Evolutionary conservation across 495 filamentous ascomycete genomes (phyloP), one percentile per base, ranked within the genome.

Genomic region (Aspergillus hancockii): DNA sequence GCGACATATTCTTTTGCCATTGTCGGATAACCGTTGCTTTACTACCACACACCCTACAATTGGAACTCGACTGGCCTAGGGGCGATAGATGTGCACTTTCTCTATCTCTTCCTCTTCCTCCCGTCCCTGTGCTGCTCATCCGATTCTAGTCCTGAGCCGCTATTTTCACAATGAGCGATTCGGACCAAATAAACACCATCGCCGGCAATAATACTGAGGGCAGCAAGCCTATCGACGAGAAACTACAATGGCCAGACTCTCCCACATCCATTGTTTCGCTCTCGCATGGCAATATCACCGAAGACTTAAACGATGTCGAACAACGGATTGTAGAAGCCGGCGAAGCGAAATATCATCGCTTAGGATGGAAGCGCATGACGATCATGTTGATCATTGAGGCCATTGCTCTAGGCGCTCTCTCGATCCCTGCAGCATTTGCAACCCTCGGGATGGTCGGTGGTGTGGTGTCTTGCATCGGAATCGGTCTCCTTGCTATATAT

Each of bases 401-500:
- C 23, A 85, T 88, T 52, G 83, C 83, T 9, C 78, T 88, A 8
- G 85, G 85, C 31, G 80, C 74, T 61, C 71, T 88, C 57, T 80
- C 79, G 36, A 73, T 88, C 21, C 85, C 85, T 0, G 64, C 68
- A 7, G 81, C 81, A 14, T 86, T 88, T 53, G 83, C 85, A 14
- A 75, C 76, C 8, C 68, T 88, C 7, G 85, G 85, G 16, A 85
- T 88, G 83, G 79, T 88, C 16, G 56, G 71, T 1, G 72, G 72
- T 16, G 62, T 80, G 5, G 74, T 88, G 45, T 68, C 82, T 49
- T 78, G 81, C 5, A 65, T 88, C 31, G 66, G 71, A n/a, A 63
- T 89, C 6, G 89, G 88, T 4, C 57, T 89, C 18, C 58, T 88
- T 18, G 85, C 88, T 47, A 85, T 85, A 49, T 92, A 91, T 68